A percentile compares a stretch with the other conserved stretches of the same genome.
phyloP scores from a whole-genome alignment of 1,284 basidiomycete genomes.

The Ustilago cynodontis region DNA sequence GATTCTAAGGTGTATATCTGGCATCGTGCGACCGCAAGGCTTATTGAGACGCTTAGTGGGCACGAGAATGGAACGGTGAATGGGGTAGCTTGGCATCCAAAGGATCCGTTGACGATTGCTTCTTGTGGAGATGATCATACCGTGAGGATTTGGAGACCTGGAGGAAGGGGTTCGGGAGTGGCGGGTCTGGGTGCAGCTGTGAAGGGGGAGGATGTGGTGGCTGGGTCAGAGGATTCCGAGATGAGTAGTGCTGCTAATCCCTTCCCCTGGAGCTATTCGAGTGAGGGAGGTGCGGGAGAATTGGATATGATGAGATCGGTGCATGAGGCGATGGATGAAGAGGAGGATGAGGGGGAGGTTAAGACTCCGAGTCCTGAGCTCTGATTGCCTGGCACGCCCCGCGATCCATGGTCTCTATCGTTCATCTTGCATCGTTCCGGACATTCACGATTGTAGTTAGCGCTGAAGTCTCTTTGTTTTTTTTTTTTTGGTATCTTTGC shows the following conservation, averaged over 20 bases:
- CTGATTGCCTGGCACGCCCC: background rate
- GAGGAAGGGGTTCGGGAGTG: conserved; percentile 11
- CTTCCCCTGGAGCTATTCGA: conserved; percentile 45
- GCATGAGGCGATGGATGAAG: conserved; percentile 45
- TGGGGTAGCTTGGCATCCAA: conserved; percentile 94
- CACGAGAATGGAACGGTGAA: conserved; percentile 91
- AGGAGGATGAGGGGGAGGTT: conserved; percentile 14
- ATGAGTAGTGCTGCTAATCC: conserved; percentile 46
- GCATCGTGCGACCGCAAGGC: conserved; percentile 85
- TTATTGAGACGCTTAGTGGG: conserved; percentile 85
- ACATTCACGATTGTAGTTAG: background rate
- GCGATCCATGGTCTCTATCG: background rate
- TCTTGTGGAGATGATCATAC: conserved; percentile 69
- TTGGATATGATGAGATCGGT: conserved; percentile 44
- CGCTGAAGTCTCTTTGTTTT: background rate
- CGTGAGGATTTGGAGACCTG: conserved; percentile 62
- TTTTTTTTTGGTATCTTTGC: background rate
- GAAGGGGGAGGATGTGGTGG: conserved; percentile 19
- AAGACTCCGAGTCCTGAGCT: conserved; percentile 21
- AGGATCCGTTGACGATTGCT: conserved; percentile 86
- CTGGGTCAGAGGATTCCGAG: conserved; percentile 48
- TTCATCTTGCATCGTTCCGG: background rate
- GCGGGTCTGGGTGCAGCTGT: background rate
- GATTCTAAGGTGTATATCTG: conserved; percentile 85
- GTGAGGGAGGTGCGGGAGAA: conserved; percentile 23